Evolutionary conservation across 2,329 filamentous ascomycete species (phyloP).

Genomic region (Colletotrichum aenigma): DNA sequence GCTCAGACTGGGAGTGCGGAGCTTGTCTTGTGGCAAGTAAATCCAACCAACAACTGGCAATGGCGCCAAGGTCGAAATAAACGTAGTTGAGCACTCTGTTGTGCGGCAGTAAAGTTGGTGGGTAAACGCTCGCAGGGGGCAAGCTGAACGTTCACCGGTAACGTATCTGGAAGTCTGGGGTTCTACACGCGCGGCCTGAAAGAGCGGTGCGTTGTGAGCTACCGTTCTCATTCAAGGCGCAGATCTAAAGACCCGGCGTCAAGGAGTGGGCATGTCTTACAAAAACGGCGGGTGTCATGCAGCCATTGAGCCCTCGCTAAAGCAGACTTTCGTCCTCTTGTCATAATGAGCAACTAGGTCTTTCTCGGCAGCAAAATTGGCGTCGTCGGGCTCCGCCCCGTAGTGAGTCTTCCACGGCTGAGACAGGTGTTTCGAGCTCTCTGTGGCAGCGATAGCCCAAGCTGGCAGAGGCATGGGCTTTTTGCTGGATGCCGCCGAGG

Average conservation of each 20-base stretch:
- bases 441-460: background rate
- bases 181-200: background rate
- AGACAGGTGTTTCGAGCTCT: background rate
- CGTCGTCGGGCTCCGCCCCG: background rate
- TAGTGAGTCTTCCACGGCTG: background rate
- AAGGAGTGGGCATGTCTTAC: background rate
- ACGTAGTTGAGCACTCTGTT: background rate
- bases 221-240: background rate
- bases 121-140: too few species aligned
- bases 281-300: background rate
- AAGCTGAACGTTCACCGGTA: too few species aligned
- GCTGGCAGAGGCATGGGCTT: background rate
- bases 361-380: accelerated
- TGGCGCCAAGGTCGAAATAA: too few species aligned
- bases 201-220: background rate
- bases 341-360: background rate
- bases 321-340: background rate
- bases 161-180: background rate
- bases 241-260: background rate
- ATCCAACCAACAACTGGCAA: too few species aligned
- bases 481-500: background rate
- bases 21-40: too few species aligned
- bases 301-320: background rate
- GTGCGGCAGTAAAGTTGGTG: background rate
- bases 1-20: too few species aligned